phyloP scores from a whole-genome alignment of 2,329 filamentous ascomycete species.

The Fusarium protoensiforme region DNA sequence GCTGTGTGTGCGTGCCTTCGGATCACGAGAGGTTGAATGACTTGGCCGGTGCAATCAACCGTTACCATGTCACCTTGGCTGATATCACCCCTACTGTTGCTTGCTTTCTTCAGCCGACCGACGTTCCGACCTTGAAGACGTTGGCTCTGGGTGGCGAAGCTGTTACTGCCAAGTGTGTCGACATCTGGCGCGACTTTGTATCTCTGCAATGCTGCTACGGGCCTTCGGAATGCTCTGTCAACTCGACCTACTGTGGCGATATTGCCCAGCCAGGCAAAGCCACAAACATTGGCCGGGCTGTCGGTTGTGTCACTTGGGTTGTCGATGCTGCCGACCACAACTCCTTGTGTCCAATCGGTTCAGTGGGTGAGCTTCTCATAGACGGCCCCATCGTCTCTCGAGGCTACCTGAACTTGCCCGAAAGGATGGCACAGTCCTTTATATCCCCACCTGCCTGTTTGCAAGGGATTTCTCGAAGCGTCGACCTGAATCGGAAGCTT shows the following conservation, averaged over 20 bases:
- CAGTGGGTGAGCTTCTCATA: constrained; percentile 25
- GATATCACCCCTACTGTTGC: constrained; percentile 34
- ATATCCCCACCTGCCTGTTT: constrained; percentile 1
- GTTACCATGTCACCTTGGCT: constrained; percentile 15
- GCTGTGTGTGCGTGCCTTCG: constrained; percentile 30
- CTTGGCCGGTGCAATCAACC: constrained; percentile 20
- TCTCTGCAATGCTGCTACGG: constrained; percentile 32
- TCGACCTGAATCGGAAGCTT: constrained; percentile 17
- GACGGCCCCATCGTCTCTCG: constrained; percentile 34
- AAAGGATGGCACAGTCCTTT: constrained; percentile 25
- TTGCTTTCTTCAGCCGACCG: constrained; percentile 17
- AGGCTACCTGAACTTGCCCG: constrained; percentile 31
- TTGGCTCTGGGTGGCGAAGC: constrained; percentile 29
- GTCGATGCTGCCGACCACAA: constrained; percentile 15
- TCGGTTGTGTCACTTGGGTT: constrained; percentile 29
- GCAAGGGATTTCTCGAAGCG: background rate
- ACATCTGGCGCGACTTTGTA: constrained; percentile 30
- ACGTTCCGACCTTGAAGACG: constrained; percentile 25
- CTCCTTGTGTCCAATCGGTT: constrained; percentile 13
- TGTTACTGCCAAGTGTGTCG: constrained; percentile 30
- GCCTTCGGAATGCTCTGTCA: constrained; percentile 27
- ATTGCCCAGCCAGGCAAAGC: constrained; percentile 27
- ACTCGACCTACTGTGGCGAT: constrained; percentile 14
- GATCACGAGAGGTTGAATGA: constrained; percentile 32
- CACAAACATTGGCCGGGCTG: constrained; percentile 26